Conservation (phyloP, 192 early-diverging fungal genomes). For the Coemansia furcata region DNA sequence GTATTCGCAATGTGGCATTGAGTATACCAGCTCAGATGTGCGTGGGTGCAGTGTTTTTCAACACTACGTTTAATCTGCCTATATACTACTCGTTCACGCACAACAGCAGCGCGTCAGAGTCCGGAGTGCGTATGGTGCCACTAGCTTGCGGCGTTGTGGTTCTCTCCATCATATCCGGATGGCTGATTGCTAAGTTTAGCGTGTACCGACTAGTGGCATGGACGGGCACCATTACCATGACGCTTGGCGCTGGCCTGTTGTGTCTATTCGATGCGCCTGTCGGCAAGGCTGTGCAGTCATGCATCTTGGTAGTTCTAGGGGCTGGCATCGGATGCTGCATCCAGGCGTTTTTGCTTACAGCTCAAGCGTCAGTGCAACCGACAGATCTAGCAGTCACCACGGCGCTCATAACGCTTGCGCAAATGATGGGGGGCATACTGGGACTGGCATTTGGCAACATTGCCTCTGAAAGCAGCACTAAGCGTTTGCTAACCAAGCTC, state of each 20-base stretch:
- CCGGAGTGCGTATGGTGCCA: slow-evolving; percentile 47
- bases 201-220: slow-evolving; percentile 35
- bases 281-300: slow-evolving; percentile 36
- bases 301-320: slow-evolving; percentile 41
- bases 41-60: slow-evolving; percentile 50
- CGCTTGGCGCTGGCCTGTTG: slow-evolving; percentile 41
- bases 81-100: slow-evolving; percentile 50
- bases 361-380: slow-evolving; percentile 38
- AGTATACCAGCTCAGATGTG: slow-evolving; percentile 43
- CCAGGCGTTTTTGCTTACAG: slow-evolving; percentile 45
- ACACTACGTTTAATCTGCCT: slow-evolving; percentile 51
- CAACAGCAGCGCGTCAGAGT: slow-evolving; percentile 47
- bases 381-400: slow-evolving; percentile 44
- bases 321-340: slow-evolving; percentile 51
- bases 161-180: slow-evolving; percentile 37
- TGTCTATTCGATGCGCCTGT: slow-evolving; percentile 41
- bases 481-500: slow-evolving; percentile 25
- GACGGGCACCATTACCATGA: slow-evolving; percentile 38
- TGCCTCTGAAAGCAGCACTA: slow-evolving; percentile 45
- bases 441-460: slow-evolving; percentile 52
- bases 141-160: slow-evolving; percentile 43
- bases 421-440: slow-evolving; percentile 52
- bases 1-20: slow-evolving; percentile 58
- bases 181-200: slow-evolving; percentile 48
- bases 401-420: slow-evolving; percentile 49